A percentile compares a stretch with the other conserved stretches of the same genome.
phyloP scores from a whole-genome alignment of 106 monocot species.

The Hemerocallis citrina region DNA sequence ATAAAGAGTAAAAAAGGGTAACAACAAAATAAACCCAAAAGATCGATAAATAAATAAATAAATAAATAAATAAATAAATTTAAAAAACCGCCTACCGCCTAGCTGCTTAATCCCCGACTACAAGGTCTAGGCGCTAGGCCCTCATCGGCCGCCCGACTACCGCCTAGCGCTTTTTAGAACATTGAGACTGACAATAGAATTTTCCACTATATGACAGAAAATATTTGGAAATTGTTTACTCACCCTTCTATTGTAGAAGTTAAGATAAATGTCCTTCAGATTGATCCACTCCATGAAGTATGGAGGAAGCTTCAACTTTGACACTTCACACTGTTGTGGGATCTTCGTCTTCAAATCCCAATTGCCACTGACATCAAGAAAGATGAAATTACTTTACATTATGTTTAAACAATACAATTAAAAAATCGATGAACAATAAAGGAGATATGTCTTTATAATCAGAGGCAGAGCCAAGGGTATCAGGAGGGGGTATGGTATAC shows the following conservation, averaged over 20 bases:
- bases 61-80: background rate
- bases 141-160: too few relatives aligned
- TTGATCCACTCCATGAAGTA: conserved; percentile 99
- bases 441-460: background rate
- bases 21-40: too few relatives aligned
- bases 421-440: background rate
- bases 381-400: background rate
- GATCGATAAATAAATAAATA: too few relatives aligned
- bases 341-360: conserved; percentile 99
- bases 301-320: conserved; percentile 51
- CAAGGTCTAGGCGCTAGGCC: too few relatives aligned
- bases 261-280: conserved; percentile 90
- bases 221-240: conserved; percentile 4
- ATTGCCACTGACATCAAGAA: conserved; percentile 57
- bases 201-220: background rate
- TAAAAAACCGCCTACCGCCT: too few relatives aligned
- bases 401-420: background rate
- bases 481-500: too few relatives aligned
- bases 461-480: too few relatives aligned
- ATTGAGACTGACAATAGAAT: background rate
- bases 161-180: too few relatives aligned
- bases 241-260: conserved; percentile 81
- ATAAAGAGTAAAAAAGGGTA: too few relatives aligned
- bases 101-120: too few relatives aligned
- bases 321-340: conserved; percentile 77